These are phyloP conservation scores for Pythium scleroteichum DNA, from an alignment of 352 stramenopile genomes.

Conservation along the genomic window DNA sequence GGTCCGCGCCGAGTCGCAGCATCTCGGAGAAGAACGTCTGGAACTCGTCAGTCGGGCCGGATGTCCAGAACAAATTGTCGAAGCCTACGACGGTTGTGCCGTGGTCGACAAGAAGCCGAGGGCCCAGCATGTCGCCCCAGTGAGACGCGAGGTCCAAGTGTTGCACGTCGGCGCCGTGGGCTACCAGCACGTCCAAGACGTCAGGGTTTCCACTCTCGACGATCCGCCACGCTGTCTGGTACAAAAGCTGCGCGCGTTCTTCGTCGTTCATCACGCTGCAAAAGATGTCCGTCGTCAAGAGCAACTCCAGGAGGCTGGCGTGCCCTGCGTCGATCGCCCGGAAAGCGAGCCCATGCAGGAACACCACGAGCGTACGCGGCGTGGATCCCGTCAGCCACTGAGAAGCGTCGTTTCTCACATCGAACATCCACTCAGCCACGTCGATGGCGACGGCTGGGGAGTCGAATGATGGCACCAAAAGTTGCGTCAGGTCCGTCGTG, in stretches of 20 bases:
- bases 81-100: slow-evolving; percentile 2
- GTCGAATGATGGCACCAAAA: not conserved
- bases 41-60: not conserved
- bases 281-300: not conserved
- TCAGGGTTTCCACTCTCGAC: not conserved
- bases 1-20: slow-evolving; percentile 2
- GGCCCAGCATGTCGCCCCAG: not conserved
- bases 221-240: not conserved
- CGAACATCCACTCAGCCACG: not conserved
- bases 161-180: not conserved
- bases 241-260: not conserved
- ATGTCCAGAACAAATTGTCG: slow-evolving; percentile 2
- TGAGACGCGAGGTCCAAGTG: not conserved
- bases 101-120: not conserved
- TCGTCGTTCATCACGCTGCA: not conserved
- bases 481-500: not conserved
- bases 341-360: not conserved
- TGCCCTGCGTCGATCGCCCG: not conserved
- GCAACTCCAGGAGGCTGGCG: not conserved
- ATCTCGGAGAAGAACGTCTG: not conserved
- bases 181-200: slow-evolving; percentile 3
- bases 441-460: not conserved
- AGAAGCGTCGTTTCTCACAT: not conserved
- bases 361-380: not conserved
- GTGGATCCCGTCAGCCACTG: not conserved